Base-by-base conservation (phyloP, 352 stramenopile genomes). In the Phytopythium montanum region DNA sequence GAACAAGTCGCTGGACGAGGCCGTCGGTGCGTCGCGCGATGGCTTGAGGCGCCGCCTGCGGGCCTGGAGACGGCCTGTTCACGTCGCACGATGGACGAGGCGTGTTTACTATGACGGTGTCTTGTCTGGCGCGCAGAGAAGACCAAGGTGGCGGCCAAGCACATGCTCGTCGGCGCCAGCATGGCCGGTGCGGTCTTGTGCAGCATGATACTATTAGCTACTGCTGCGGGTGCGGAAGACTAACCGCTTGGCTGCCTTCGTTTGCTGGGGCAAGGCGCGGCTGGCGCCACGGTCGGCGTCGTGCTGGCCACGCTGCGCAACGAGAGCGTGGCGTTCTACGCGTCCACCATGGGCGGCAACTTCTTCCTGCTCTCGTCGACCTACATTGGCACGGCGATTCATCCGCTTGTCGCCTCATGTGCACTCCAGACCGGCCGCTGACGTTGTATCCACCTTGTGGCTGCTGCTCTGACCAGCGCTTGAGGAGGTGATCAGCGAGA, bases 351-450 rank as follows among this genome's bases (percentile, higher is more conserved):
- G 78, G 84, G 81, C 8, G 80, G 84, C 64, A 95, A 93, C 64
- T 93, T 95, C 48, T 92, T 92, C 61, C 59, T 95, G 44, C 55
- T 92, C 7, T 87, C 80, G 3, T 84, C 84, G n/a, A 92, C 86
- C n/a, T 95, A 90, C 64, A 91, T 93, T 44, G 76, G 84, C 92
- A 13, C 52, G 52, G n/a, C n/a, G 38, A 19, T 9, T 12, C 33
- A 0, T 38, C 2, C 33, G 33, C 33, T 16, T 6, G 33, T 12
- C 8, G 9, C 33, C 33, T 13, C 31, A 10, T 1, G 8, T 36
- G 33, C 33, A 38, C 3, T 38, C 6, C 6, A 38, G 33, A 6
- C 33, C 33, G 8, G 8, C 39, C 13, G 3, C 19, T 46, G 6
- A 46, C 39, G 19, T 0, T n/a, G 39, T 16, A 0, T 1, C 14